Base-by-base conservation (phyloP, 495 filamentous ascomycete genomes). In the Darksidea phi region DNA sequence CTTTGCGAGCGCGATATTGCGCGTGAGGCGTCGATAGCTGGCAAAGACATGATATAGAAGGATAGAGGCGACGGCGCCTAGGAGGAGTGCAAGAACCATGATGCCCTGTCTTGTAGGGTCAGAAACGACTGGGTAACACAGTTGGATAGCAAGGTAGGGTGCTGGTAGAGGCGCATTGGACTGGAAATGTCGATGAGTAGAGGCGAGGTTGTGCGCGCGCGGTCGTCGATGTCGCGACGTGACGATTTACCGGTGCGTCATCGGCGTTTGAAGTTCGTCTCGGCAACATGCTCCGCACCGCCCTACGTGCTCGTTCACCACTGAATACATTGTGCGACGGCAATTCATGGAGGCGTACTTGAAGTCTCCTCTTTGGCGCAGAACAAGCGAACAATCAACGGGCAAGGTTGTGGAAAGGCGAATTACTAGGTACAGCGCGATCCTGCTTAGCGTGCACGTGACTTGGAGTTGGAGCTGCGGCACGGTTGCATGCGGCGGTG, bases 1-100 rank as follows among this genome's bases (percentile, higher is more conserved):
- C 55, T 72, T 73, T 21, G 74, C 74, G 13, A 50, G 66, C 0
- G 66, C 68, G 10, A 77, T 56, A 54, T 77, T 75, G 32, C 59
- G 58, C 6, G 23, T 20, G 49, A 75, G 70, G 25, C 52, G 50
- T 26, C 58, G 64, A 58, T 70, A 72, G 12, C 55, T 58, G 42
- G 59, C 38, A 25, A 72, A 13, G 23, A 59, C 28, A 38, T 69
- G 46, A 24, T 50, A 59, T 7, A 54, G 43, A 8, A 54, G 63
- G 26, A 64, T 43, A 25, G 49, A 37, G 26, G 36, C 53, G 32
- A 62, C 8, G 25, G 57, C 45, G 55, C 59, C 45, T 18, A 67
- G 34, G 13, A 59, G 24, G 6, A 63, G 18, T 0, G 26, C 13
- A n/a, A 41, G 42, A 24, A 51, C 51, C 64, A 63, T 63, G 13